Evolutionary conservation across 345 rosid genomes (phyloP).

Genomic region (Rhodomyrtus tomentosa): DNA sequence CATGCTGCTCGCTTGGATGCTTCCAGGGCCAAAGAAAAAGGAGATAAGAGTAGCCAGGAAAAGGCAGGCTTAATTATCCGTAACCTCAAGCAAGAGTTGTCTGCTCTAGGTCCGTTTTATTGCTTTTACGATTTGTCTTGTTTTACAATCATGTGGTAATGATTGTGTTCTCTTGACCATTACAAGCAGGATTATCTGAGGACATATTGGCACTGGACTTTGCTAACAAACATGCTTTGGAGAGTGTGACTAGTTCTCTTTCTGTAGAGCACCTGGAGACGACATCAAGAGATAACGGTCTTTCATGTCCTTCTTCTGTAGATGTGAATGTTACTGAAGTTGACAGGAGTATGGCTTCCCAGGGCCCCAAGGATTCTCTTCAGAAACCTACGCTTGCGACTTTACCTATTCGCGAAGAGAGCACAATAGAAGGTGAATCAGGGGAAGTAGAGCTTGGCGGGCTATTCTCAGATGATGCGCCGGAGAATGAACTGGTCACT

Average conservation of each 20-base stretch:
- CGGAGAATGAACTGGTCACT: constrained; percentile 21
- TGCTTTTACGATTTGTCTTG: background rate
- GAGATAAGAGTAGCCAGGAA: constrained; percentile 64
- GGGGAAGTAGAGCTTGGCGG: constrained; percentile 62
- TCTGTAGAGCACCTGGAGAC: constrained; percentile 7
- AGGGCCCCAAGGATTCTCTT: constrained; percentile 20
- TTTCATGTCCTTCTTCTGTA: constrained; percentile 2
- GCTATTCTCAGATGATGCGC: constrained; percentile 46
- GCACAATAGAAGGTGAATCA: constrained; percentile 18
- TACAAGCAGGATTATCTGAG: constrained; percentile 63
- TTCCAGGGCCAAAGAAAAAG: constrained; percentile 57
- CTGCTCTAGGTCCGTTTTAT: constrained; percentile 53
- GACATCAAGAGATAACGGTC: constrained; percentile 7
- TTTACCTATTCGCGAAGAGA: constrained; percentile 2
- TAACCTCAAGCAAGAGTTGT: constrained; percentile 81
- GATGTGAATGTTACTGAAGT: constrained; percentile 13
- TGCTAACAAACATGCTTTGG: constrained; percentile 21
- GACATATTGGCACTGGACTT: constrained; percentile 47
- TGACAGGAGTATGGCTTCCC: constrained; percentile 13
- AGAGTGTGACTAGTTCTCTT: background rate
- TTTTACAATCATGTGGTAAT: constrained; percentile 2
- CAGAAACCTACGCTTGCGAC: constrained; percentile 13
- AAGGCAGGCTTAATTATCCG: constrained; percentile 55
- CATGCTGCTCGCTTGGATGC: constrained; percentile 62
- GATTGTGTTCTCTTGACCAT: constrained; percentile 16